Evolutionary conservation across 2,329 filamentous ascomycete genomes (phyloP), one percentile per base, ranked within the genome.

Genomic region (Aspergillus awamori): DNA sequence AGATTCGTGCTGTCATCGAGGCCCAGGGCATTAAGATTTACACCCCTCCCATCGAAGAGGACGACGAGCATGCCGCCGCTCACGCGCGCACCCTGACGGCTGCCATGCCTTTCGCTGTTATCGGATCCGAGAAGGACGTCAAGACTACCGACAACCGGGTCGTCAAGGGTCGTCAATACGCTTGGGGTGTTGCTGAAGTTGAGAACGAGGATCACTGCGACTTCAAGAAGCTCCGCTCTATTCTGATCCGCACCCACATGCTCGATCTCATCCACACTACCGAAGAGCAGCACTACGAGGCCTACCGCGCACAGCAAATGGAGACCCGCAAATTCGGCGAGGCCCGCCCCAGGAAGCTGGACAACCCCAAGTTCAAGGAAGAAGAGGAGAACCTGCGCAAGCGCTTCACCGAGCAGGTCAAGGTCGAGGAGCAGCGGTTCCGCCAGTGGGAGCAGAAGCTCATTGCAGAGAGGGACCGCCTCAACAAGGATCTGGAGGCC

Each of bases 331-430:
- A 99, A 83, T 98, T 99, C 72, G 95, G 95, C 81, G 96, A 99
- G 84, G 94, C 93, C 62, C 89, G 94, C 69, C 95, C 95, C 71
- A 87, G 94, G 81, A 99, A 99, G 87, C 86, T 99, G 72, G 95
- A 99, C 84, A 99, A 99, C 86, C 95, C 95, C 82, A 99, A 99
- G 86, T 99, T 98, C 87, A 99, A 99, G 88, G 95, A 99, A 80
- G 95, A 99, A 82, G 95, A 99, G 78, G 95, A 99, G 86, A 91
- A 92, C 65, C 88, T 99, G 68, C 89, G 95, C 82, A 99, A 99
- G 89, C 89, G 96, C 72, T 99, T 99, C 83, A 99, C 95, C 71
- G 95, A 99, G 84, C 95, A 99, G 81, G 95, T 99, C 84, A 99
- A 99, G 91, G 91, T 99, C 75, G 96, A 99, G 85, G 95, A 99